phyloP scores from a whole-genome alignment of 371 early-diverging fungal genomes.

The Syncephalastrum monosporum region DNA sequence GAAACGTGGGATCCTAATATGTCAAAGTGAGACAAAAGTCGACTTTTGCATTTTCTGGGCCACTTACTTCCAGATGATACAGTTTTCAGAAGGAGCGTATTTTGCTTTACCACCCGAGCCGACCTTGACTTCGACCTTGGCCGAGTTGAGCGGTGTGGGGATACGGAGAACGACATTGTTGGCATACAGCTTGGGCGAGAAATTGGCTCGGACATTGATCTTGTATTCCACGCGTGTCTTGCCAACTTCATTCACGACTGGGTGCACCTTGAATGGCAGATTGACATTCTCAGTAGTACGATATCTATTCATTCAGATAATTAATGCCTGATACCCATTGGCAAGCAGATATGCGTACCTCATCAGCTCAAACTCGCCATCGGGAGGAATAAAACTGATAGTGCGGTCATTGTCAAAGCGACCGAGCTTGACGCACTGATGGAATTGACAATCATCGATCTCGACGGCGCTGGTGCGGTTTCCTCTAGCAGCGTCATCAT shows the following conservation, averaged over 20 bases:
- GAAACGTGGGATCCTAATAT: conserved; percentile 73
- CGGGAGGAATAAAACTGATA: conserved; percentile 97
- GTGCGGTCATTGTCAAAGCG: conserved; percentile 81
- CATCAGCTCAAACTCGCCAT: conserved; percentile 96
- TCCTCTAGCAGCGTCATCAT: conserved; percentile 18
- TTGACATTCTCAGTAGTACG: conserved; percentile 87
- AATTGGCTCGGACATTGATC: conserved; percentile 75
- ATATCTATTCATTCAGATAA: conserved; percentile 48
- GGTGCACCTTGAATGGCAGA: conserved; percentile 83
- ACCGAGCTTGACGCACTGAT: conserved; percentile 87
- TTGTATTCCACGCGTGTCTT: conserved; percentile 79
- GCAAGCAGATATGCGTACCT: conserved; percentile 33
- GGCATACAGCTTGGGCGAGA: conserved; percentile 75
- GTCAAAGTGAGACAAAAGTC: background rate
- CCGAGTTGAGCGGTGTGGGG: conserved; percentile 84
- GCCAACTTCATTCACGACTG: conserved; percentile 79
- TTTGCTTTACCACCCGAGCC: conserved; percentile 80
- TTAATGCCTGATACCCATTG: background rate
- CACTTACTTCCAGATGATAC: conserved; percentile 87
- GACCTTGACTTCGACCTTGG: conserved; percentile 68
- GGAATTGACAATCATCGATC: conserved; percentile 91
- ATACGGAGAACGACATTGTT: conserved; percentile 80
- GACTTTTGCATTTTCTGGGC: background rate
- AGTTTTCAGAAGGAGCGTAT: conserved; percentile 83
- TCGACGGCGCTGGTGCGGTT: conserved; percentile 69